Evolutionary conservation across 2,329 filamentous ascomycete genomes (phyloP).

Genomic region (Monilinia polystroma): DNA sequence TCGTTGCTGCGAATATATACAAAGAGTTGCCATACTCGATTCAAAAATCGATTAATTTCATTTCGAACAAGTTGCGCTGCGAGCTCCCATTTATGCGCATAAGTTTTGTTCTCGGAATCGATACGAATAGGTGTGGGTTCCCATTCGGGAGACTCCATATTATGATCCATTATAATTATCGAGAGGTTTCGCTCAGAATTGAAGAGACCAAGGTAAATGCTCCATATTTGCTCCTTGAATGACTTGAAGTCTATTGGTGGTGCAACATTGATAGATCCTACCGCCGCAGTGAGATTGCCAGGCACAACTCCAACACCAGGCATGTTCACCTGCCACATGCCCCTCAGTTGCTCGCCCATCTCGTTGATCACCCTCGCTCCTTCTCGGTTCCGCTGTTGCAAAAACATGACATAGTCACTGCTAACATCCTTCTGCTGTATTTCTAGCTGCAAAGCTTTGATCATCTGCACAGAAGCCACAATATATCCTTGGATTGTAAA

Average conservation of each 20-base stretch:
- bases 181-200: conserved; percentile 17
- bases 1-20: background rate
- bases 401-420: conserved; percentile 23
- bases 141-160: conserved; percentile 16
- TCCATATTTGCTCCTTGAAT: conserved; percentile 16
- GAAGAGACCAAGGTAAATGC: conserved; percentile 20
- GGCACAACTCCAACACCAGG: conserved; percentile 6
- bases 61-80: conserved; percentile 11
- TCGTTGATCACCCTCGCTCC: conserved; percentile 16
- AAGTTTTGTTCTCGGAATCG: conserved; percentile 14
- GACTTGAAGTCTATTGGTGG: conserved; percentile 12
- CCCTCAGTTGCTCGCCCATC: conserved; percentile 17
- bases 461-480: conserved; percentile 1
- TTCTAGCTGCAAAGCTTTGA: conserved; percentile 7
- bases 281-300: background rate
- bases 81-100: conserved; percentile 12
- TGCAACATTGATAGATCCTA: conserved; percentile 6
- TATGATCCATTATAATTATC: conserved; percentile 9
- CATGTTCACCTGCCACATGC: conserved; percentile 3
- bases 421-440: conserved; percentile 18
- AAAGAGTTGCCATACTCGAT: conserved; percentile 12
- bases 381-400: conserved; percentile 19
- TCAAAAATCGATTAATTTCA: conserved; percentile 3
- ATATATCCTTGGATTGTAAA: conserved; percentile 17
- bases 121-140: background rate